Percentiles rank a stretch among this genome's conserved stretches.
phyloP scores from a whole-genome alignment of 139 green algal species.

The Closterium sp. region DNA sequence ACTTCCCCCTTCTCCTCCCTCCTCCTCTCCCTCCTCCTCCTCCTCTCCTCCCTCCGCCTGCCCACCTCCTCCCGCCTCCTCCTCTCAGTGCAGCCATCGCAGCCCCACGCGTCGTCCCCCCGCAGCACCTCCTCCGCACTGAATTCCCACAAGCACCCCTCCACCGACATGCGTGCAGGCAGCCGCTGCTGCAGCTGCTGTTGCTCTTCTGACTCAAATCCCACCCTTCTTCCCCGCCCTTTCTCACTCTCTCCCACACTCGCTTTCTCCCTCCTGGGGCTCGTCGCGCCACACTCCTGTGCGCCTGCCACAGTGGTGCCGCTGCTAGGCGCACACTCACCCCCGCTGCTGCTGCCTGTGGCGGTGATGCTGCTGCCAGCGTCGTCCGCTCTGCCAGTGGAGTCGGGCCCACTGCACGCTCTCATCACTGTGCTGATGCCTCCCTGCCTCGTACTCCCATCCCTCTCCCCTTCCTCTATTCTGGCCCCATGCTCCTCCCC shows the following conservation, averaged over 20 bases:
- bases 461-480: not conserved
- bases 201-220: not conserved
- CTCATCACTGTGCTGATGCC: not conserved
- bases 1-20: conserved; percentile 22
- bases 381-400: not conserved
- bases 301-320: not conserved
- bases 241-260: no score
- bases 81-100: conserved; percentile 10
- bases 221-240: not conserved
- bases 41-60: conserved; percentile 13
- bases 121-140: conserved; percentile 15
- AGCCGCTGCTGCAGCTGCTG: not conserved
- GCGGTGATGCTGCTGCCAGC: not conserved
- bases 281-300: not conserved
- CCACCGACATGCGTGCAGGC: conserved; percentile 14
- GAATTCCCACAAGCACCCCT: conserved; percentile 20
- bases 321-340: not conserved
- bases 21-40: not conserved
- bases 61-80: not conserved
- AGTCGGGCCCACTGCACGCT: not conserved
- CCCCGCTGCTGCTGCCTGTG: not conserved
- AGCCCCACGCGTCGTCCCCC: conserved; percentile 41
- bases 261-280: not conserved
- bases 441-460: not conserved
- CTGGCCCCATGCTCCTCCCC: not conserved